A percentile compares a stretch with the other conserved stretches of the same genome.
Evolutionary conservation across 2,329 filamentous ascomycete genomes (phyloP).

Genomic region (Colletotrichum sp.): DNA sequence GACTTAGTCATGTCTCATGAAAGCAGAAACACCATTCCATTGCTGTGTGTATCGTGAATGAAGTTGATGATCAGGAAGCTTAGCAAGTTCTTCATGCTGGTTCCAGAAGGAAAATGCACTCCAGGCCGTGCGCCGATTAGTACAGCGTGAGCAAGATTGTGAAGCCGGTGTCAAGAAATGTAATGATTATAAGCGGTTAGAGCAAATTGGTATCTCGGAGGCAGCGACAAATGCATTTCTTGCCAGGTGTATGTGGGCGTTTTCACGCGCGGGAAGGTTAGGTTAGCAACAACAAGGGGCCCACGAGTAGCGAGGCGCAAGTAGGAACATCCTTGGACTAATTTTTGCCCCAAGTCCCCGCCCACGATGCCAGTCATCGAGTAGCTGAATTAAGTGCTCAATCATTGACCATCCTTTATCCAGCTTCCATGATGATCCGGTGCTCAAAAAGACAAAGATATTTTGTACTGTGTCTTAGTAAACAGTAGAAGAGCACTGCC

Average conservation of each 20-base stretch:
- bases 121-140: background rate
- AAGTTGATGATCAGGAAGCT: background rate
- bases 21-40: background rate
- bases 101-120: background rate
- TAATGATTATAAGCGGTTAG: background rate
- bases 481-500: background rate
- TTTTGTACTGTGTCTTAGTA: background rate
- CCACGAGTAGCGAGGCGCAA: background rate
- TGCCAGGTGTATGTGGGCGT: rapidly evolving
- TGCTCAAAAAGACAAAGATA: background rate
- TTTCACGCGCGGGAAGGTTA: background rate
- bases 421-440: background rate
- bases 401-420: background rate
- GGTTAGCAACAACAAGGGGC: background rate
- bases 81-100: background rate
- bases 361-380: background rate
- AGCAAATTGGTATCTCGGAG: background rate
- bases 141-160: background rate
- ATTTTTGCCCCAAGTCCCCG: background rate
- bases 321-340: background rate
- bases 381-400: background rate
- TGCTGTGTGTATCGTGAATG: background rate
- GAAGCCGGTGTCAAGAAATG: background rate
- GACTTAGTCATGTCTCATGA: background rate
- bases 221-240: background rate